These are phyloP conservation scores for Xylariomycetidae sp. DNA, from an alignment of 2,329 filamentous ascomycete species.

Conservation along the genomic window DNA sequence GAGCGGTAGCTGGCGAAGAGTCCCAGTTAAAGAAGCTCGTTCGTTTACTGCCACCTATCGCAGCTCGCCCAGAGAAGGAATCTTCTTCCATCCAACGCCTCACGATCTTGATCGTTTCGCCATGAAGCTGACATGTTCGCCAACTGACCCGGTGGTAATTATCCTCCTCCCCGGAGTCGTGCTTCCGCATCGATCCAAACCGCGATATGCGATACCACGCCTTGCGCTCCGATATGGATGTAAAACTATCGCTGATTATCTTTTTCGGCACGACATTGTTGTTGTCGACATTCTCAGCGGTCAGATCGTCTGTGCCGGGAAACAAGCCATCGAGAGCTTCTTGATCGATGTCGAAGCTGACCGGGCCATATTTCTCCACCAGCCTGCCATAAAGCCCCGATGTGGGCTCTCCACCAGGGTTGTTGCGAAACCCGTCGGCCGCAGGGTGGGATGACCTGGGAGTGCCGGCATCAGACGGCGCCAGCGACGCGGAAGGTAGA, in stretches of 20 bases:
- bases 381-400: no score
- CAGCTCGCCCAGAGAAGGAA: conserved; percentile 46
- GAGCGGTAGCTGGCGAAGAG: conserved; percentile 41
- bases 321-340: conserved; percentile 27
- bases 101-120: conserved; percentile 51
- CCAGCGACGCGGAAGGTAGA: no score
- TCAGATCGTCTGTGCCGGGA: conserved; percentile 13
- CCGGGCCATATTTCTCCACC: conserved; percentile 23
- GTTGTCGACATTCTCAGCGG: conserved; percentile 2
- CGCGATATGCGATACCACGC: conserved; percentile 61
- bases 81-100: conserved; percentile 62
- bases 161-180: conserved; percentile 52
- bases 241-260: conserved; percentile 47
- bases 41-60: conserved; percentile 36
- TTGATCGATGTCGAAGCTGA: conserved; percentile 18
- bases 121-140: conserved; percentile 46
- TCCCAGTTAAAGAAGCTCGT: conserved; percentile 58
- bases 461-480: no score
- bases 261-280: conserved; percentile 36
- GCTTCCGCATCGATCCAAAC: conserved; percentile 50
- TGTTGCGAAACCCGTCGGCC: not conserved
- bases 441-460: no score
- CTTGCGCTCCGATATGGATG: conserved; percentile 51
- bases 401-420: conserved; percentile 11
- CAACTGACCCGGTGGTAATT: conserved; percentile 55